phyloP scores from a whole-genome alignment of 2,329 filamentous ascomycete species.

The Hypoxylon rubiginosum region DNA sequence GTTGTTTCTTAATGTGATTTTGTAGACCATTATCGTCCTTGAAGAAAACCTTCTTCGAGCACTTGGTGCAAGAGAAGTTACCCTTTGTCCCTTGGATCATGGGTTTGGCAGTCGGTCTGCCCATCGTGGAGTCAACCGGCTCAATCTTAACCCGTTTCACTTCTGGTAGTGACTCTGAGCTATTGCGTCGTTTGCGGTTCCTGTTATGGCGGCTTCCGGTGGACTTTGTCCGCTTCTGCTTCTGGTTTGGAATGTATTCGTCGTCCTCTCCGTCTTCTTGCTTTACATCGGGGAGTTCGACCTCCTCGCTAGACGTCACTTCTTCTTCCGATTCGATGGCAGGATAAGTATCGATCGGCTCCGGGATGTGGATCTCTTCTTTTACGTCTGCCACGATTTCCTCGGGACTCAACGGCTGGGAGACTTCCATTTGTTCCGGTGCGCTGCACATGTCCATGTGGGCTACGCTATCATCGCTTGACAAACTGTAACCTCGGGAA shows the following conservation, averaged over 20 bases:
- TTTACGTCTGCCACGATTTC: slow-evolving; percentile 44
- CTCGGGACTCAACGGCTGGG: slow-evolving; percentile 47
- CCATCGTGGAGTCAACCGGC: slow-evolving; percentile 26
- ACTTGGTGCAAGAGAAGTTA: slow-evolving; percentile 54
- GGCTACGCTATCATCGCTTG: slow-evolving; percentile 49
- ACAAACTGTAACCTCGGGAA: slow-evolving; percentile 50
- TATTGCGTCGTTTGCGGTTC: slow-evolving; percentile 45
- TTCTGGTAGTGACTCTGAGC: slow-evolving; percentile 29
- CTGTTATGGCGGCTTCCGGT: slow-evolving; percentile 37
- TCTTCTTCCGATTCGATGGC: slow-evolving; percentile 42
- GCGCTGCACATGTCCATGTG: slow-evolving; percentile 41
- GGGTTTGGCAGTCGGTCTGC: slow-evolving; percentile 38
- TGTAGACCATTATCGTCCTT: slow-evolving; percentile 61
- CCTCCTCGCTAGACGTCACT: slow-evolving; percentile 38
- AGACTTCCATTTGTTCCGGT: slow-evolving; percentile 33
- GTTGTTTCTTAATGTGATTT: slow-evolving; percentile 65
- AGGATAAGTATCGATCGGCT: slow-evolving; percentile 26
- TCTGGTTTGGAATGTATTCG: slow-evolving; percentile 44
- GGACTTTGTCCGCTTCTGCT: slow-evolving; percentile 35
- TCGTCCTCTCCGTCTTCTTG: slow-evolving; percentile 46
- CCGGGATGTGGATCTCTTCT: slow-evolving; percentile 46
- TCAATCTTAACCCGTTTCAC: slow-evolving; percentile 48
- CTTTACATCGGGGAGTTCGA: slow-evolving; percentile 34
- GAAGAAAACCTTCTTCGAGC: slow-evolving; percentile 56
- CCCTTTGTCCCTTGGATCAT: slow-evolving; percentile 45